Percentiles rank a stretch among this genome's conserved stretches.
Evolutionary conservation across 2,329 filamentous ascomycete genomes (phyloP).

Genomic region (Colletotrichum somersetense): DNA sequence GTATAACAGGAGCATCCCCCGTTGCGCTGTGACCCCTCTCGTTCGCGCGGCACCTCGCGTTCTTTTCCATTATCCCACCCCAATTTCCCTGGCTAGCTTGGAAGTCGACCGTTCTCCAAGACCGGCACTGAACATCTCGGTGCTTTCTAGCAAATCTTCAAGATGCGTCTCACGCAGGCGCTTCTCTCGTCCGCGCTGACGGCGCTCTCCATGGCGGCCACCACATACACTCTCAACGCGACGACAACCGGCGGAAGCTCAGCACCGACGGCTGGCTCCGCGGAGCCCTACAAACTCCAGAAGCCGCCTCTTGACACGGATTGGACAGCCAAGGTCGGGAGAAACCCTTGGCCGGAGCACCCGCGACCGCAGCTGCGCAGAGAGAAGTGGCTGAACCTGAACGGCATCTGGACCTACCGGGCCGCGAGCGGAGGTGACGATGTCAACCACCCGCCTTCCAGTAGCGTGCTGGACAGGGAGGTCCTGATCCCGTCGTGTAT

Average conservation of each 20-base stretch:
- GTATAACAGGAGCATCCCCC: conserved; percentile 31
- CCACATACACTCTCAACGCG: conserved; percentile 7
- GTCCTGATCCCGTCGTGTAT: conserved; percentile 59
- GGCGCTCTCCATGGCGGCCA: conserved; percentile 6
- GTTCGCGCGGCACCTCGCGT: conserved; percentile 28
- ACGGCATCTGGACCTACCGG: conserved; percentile 70
- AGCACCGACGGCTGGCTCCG: neutral
- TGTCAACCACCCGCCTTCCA: conserved; percentile 43
- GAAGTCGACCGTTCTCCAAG: neutral
- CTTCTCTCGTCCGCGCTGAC: conserved; percentile 19
- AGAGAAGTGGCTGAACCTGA: conserved; percentile 67
- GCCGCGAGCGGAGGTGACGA: conserved; percentile 46
- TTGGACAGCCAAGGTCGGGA: conserved; percentile 66
- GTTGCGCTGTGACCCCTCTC: conserved; percentile 32
- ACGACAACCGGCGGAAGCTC: conserved; percentile 10
- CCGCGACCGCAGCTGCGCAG: conserved; percentile 69
- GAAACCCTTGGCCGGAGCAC: conserved; percentile 68
- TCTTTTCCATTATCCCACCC: neutral
- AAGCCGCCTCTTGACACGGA: conserved; percentile 61
- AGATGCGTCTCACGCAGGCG: conserved; percentile 32
- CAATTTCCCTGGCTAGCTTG: neutral
- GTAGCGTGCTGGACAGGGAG: conserved; percentile 51
- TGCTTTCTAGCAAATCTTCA: neutral
- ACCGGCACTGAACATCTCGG: neutral
- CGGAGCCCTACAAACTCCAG: conserved; percentile 52